Base-by-base conservation (phyloP, 345 rosid species). In the Pelargonium nanum region DNA sequence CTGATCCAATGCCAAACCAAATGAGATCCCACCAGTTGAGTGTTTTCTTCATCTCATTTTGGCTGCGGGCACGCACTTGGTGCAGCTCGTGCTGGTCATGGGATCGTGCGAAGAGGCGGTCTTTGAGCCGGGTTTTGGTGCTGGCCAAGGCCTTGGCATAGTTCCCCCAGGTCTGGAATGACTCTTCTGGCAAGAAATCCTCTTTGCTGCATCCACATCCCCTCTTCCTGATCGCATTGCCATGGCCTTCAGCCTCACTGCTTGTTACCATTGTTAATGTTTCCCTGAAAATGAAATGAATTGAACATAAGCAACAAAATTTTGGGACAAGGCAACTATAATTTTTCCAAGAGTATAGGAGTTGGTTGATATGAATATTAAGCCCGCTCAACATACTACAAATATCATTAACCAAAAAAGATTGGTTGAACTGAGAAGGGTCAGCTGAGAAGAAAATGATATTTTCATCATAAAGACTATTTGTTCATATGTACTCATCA, bases 21-120 rank as follows among this genome's bases (percentile, higher is more conserved):
- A 82, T 63, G 4, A 86, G 51, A 65, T 84, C 89, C 85, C 81
- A 82, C 94, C 89, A 84, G 2, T 68, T 80, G 16, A 86, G 77
- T 5, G 77, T 75, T 23, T 71, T 81, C 70, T 78, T 83, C 89
- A 86, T 78, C 56, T 78, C 77, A 44, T 81, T 51, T 21, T 70
- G 74, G 69, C 93, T 86, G n/a, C 78, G 72, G 25, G 75, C 80
- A 7, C 64, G 72, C 44, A 83, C 60, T 60, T 73, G 75, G 1
- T 79, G 58, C n/a, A 81, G 69, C 77, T 85, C 86, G 9, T 67
- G 58, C 24, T 72, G 76, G 30, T 85, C 86, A 1, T 51, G 20
- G 4, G 87, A 86, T 16, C 87, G 77, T 4, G 85, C 60, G 52
- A 78, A 56, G 28, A 80, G 53, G 4, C 85, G 81, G 64, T 86